Percentiles rank a stretch among this genome's conserved stretches.
Conservation (phyloP, 148 eudicot species). For the Cornus suecica region DNA sequence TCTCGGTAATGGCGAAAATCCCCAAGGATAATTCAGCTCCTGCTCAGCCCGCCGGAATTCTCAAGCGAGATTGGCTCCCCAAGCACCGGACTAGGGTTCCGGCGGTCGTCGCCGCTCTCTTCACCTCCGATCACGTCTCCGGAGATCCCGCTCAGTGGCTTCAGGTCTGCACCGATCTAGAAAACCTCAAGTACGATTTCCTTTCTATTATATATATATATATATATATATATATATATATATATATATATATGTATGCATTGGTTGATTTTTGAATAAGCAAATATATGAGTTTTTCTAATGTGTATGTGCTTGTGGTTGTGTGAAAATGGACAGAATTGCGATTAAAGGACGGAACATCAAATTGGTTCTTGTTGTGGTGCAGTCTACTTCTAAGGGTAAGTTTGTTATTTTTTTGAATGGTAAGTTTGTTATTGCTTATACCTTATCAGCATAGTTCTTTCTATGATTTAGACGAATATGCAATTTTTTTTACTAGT, state of each 20-base stretch:
- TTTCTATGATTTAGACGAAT: neutral
- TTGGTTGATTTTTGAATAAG: neutral
- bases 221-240: too few relatives aligned
- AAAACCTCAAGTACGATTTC: slow-evolving; percentile 62
- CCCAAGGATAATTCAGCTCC: slow-evolving; percentile 20
- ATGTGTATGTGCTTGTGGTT: slow-evolving; percentile 3
- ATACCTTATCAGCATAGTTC: neutral
- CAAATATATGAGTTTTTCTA: neutral
- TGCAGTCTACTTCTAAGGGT: slow-evolving; percentile 60
- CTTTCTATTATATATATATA: too few relatives aligned
- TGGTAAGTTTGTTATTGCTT: too few relatives aligned
- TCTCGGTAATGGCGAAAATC: slow-evolving; percentile 45
- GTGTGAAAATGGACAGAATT: slow-evolving; percentile 43
- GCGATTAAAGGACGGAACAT: slow-evolving; percentile 63
- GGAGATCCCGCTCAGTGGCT: slow-evolving; percentile 94
- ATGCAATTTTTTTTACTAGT: neutral
- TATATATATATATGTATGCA: too few relatives aligned
- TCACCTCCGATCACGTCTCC: slow-evolving; percentile 52
- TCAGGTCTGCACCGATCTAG: slow-evolving; percentile 77
- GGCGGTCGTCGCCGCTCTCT: slow-evolving; percentile 65
- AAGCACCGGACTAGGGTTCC: slow-evolving; percentile 90
- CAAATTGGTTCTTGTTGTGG: slow-evolving; percentile 70
- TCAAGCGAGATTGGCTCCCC: slow-evolving; percentile 76
- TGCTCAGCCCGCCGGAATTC: slow-evolving; percentile 38
- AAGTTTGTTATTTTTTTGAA: too few relatives aligned